Percentiles rank a stretch among this genome's conserved stretches.
phyloP scores from a whole-genome alignment of 2,329 filamentous ascomycete species.

The Diaporthe batatas region DNA sequence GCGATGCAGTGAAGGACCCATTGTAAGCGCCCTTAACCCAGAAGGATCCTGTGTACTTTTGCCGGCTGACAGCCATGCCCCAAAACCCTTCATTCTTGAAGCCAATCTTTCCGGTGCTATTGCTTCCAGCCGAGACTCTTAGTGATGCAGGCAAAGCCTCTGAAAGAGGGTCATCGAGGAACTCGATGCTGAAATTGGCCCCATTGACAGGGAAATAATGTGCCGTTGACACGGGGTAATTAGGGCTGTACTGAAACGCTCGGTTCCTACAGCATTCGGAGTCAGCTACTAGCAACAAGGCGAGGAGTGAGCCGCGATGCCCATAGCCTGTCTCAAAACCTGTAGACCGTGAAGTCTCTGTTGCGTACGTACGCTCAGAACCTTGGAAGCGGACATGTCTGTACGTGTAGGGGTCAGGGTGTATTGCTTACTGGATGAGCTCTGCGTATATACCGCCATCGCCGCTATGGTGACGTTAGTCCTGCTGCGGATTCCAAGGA shows the following conservation, averaged over 20 bases:
- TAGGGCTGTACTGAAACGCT: constrained; percentile 71
- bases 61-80: constrained; percentile 66
- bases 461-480: constrained; percentile 51
- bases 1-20: constrained; percentile 60
- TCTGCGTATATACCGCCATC: constrained; percentile 82
- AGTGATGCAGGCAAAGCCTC: constrained; percentile 65
- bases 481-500: no score
- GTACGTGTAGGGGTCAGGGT: no score
- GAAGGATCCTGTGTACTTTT: constrained; percentile 64
- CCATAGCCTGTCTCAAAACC: no score
- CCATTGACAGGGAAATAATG: constrained; percentile 60
- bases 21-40: constrained; percentile 65
- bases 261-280: constrained; percentile 68
- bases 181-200: constrained; percentile 61
- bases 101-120: constrained; percentile 54
- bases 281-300: no score
- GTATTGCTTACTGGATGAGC: constrained; percentile 50
- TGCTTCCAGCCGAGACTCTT: constrained; percentile 54
- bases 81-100: constrained; percentile 68
- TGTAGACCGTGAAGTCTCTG: no score
- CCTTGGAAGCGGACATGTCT: no score
- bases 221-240: constrained; percentile 58
- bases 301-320: no score
- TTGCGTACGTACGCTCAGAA: no score
- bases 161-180: constrained; percentile 62